Evolutionary conservation across 2,329 filamentous ascomycete genomes (phyloP).

Genomic region (Penicillium hordei): DNA sequence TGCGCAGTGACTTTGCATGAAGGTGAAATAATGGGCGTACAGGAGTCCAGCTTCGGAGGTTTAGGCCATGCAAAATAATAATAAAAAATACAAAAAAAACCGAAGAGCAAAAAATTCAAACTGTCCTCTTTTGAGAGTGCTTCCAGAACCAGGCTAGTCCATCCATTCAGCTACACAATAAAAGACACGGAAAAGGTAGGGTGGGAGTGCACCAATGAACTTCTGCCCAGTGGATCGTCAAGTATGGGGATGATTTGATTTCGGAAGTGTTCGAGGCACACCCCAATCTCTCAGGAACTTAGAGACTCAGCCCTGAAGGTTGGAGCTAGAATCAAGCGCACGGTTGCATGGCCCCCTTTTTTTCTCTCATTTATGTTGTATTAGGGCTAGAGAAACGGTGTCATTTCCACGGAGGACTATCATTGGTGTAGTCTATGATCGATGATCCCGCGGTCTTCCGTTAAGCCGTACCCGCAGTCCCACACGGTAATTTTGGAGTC

Average conservation of each 20-base stretch:
- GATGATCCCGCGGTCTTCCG: conserved; percentile 22
- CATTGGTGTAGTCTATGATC: conserved; percentile 19
- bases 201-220: not conserved
- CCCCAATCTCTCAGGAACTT: not conserved
- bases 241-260: not conserved
- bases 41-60: conserved; percentile 4
- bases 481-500: conserved; percentile 10
- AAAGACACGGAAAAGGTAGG: not conserved
- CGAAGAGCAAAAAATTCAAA: not conserved
- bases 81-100: not conserved
- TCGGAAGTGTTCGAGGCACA: conserved; percentile 1
- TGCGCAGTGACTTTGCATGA: conserved; percentile 19
- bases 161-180: conserved; percentile 3
- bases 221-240: not conserved
- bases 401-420: conserved; percentile 2
- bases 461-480: conserved; percentile 25
- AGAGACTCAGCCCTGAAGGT: conserved; percentile 22
- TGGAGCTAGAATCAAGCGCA: conserved; percentile 20
- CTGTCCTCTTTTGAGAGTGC: conserved; percentile 8
- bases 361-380: not conserved
- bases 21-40: conserved; percentile 5
- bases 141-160: conserved; percentile 24
- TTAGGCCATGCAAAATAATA: not conserved
- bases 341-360: conserved; percentile 13
- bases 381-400: conserved; percentile 13